Evolutionary conservation across 2,329 filamentous ascomycete genomes (phyloP).

Genomic region (Corinectria fuckeliana): DNA sequence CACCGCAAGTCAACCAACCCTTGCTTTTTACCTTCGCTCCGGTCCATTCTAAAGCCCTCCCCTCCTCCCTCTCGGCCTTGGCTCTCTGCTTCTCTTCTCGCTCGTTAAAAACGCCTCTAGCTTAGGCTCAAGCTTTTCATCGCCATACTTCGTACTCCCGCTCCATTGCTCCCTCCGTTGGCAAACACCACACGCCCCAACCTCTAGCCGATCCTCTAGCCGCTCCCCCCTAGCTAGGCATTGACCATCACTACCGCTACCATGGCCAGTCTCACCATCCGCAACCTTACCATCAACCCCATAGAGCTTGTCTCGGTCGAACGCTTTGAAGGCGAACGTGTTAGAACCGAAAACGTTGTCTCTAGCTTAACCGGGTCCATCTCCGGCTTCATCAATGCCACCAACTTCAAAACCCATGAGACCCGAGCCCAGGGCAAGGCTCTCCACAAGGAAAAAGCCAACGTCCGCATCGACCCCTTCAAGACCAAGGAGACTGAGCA

Average conservation of each 20-base stretch:
- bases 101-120: neutral
- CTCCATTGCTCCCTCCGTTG: neutral
- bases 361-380: slow-evolving; percentile 53
- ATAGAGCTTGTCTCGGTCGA: slow-evolving; percentile 77
- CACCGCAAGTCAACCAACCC: slow-evolving; percentile 1
- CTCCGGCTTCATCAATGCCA: slow-evolving; percentile 53
- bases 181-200: neutral
- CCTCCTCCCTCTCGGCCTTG: neutral
- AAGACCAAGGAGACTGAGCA: slow-evolving; percentile 64
- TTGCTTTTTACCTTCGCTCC: neutral
- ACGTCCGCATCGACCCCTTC: slow-evolving; percentile 72
- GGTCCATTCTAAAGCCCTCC: neutral
- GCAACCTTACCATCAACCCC: slow-evolving; percentile 79
- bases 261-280: slow-evolving; percentile 71
- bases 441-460: slow-evolving; percentile 67
- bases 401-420: slow-evolving; percentile 40
- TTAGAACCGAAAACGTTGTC: slow-evolving; percentile 52
- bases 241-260: slow-evolving; percentile 12
- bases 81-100: neutral
- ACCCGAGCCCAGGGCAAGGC: slow-evolving; percentile 60
- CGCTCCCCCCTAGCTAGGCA: neutral
- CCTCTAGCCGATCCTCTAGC: neutral
- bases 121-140: neutral
- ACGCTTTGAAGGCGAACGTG: slow-evolving; percentile 66
- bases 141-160: neutral